Base-by-base conservation (phyloP, 352 stramenopile genomes). In the Phytopythium mirpurense region DNA sequence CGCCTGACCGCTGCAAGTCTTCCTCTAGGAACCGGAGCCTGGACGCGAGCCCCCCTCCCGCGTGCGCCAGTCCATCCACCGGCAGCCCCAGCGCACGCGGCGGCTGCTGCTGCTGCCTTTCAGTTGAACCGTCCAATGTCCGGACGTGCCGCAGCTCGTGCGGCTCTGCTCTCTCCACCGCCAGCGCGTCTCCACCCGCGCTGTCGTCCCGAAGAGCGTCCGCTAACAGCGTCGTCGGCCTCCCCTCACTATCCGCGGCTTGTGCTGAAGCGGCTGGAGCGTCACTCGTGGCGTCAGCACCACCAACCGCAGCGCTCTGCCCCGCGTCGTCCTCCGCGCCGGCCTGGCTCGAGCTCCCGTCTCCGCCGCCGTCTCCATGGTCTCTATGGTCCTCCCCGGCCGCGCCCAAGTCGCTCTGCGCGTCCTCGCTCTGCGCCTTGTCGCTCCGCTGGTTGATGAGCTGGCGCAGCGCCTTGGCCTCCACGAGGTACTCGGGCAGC, bases 401-500 rank as follows among this genome's bases (percentile, higher is more conserved):
- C 10, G 32, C 47, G 34, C 47, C 47, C 18, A 44, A 7, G n/a
- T 54, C 47, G 34, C 47, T 54, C 47, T 54, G 47, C 47, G 47
- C 47, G 47, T 54, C 47, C 47, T 54, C 47, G 34, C 47, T 54
- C 42, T 71, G 60, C 34, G 60, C 62, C n/a, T 58, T 57, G 43
- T 80, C 70, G 14, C 57, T 62, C 8, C 60, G 73, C 62, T 77
- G 59, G 58, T 72, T 77, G 57, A 84, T 78, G 47, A 73, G 55
- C 18, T 56, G 56, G 1, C 73, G 70, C 38, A 84, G 63, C 42
- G 74, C 66, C 50, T 84, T 84, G 41, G 73, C 73, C 21, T 84
- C 65, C n/a, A 59, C 56, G 12, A 78, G 47, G 54, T 84, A 84
- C 27, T 74, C 68, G 16, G 73, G 70, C 53, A 84, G 51, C 37